Evolutionary conservation across 2,329 filamentous ascomycete species (phyloP), one percentile per base, ranked within the genome.

Genomic region (Botrytis elliptica): DNA sequence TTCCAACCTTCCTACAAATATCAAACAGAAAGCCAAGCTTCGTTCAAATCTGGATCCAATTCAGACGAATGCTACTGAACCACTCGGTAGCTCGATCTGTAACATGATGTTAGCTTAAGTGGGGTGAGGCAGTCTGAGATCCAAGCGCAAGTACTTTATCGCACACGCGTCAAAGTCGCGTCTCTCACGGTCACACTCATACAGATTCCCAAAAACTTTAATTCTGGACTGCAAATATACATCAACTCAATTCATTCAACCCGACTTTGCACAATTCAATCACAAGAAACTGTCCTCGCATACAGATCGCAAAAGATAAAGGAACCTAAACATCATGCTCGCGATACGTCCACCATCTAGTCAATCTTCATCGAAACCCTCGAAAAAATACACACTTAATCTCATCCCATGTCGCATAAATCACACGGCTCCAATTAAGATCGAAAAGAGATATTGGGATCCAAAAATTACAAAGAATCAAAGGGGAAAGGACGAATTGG

Each of bases 381-480:
- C 36, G 18, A 67, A 59, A 52, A 72, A 60, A 49, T 60, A 46
- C 49, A 60, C 52, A 6, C 71, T 63, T 1, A 60, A 72, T 38
- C 49, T 72, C 22, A 55, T 72, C 25, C 71, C 71, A 8, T 72
- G 71, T 33, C 62, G 71, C n/a, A 68, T 72, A 59, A 69, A 72
- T 9, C 40, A 72, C 22, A 69, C 62, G 4, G 46, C 63, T 7
- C 18, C 40, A 12, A 72, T 60, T 9, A n/a, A 42, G 10, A 16
- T 69, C 18, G 63, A 57, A 18, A 72, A 72, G 6, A n/a, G 71
- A 60, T 69, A 72, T 62, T 72, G 71, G 71, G 63, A 69, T 25
- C 71, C 71, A 1, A 60, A 40, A n/a, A 22, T 68, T 4, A n/a
- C 12, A 1, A 67, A 22, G 38, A 46, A 72, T 52, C 7, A 22